Evolutionary conservation across 2,329 filamentous ascomycete genomes (phyloP).

Genomic region (Colletotrichum orbiculare): DNA sequence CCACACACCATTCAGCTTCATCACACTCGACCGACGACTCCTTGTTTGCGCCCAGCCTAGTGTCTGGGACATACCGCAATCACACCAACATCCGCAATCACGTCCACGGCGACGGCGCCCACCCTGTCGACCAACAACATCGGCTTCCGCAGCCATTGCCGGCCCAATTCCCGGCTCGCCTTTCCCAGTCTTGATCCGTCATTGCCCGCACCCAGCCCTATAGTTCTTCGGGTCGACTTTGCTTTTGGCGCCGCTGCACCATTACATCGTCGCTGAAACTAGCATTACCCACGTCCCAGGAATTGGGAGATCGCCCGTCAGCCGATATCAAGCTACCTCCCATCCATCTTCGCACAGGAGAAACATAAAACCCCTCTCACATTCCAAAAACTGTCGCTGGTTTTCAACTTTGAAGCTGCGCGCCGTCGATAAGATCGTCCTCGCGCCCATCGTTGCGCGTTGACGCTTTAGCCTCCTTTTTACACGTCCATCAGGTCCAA

Average conservation of each 20-base stretch:
- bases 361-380: constrained; percentile 15
- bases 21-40: background rate
- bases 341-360: constrained; percentile 1
- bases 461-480: constrained; percentile 26
- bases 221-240: constrained; percentile 9
- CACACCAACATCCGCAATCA: background rate
- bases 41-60: constrained; percentile 8
- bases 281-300: constrained; percentile 17
- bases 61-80: background rate
- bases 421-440: constrained; percentile 18
- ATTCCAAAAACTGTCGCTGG: background rate
- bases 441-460: constrained; percentile 12
- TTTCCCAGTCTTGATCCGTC: constrained; percentile 8
- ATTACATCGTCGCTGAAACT: constrained; percentile 8
- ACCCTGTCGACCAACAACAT: constrained; percentile 10
- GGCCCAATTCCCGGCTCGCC: constrained; percentile 24
- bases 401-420: background rate
- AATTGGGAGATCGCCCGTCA: constrained; percentile 24
- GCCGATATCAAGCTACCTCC: constrained; percentile 29
- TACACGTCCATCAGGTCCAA: constrained; percentile 23
- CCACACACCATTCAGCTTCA: background rate
- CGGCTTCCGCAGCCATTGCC: constrained; percentile 11
- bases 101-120: no score
- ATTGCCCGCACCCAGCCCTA: constrained; percentile 6
- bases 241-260: constrained; percentile 10